phyloP scores from a whole-genome alignment of 2,329 filamentous ascomycete species.

The Cercospora sp. region DNA sequence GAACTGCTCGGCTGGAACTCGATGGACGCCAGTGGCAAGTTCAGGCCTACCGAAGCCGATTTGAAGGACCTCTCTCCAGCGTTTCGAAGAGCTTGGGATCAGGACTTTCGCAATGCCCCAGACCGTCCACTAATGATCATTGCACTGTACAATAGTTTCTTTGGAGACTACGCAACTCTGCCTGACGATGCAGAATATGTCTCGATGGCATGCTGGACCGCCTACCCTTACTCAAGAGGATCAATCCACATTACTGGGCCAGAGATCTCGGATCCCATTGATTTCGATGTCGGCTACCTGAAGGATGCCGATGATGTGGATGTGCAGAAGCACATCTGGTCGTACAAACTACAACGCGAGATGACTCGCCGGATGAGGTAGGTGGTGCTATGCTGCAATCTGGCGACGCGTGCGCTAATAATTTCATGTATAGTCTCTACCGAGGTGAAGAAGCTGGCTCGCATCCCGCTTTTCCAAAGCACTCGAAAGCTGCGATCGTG shows the following conservation, averaged over 20 bases:
- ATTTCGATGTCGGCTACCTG: constrained; percentile 41
- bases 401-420: background rate
- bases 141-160: constrained; percentile 37
- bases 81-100: constrained; percentile 56
- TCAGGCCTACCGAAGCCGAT: constrained; percentile 56
- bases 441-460: constrained; percentile 40
- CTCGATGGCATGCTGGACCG: constrained; percentile 53
- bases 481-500: constrained; percentile 47
- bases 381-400: background rate
- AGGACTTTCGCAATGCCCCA: constrained; percentile 50
- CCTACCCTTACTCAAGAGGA: constrained; percentile 63
- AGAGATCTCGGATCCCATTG: constrained; percentile 40
- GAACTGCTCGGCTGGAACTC: constrained; percentile 58
- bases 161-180: constrained; percentile 29
- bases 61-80: constrained; percentile 53
- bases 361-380: constrained; percentile 54
- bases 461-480: constrained; percentile 42
- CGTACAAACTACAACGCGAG: constrained; percentile 64
- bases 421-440: constrained; percentile 42
- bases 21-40: constrained; percentile 55
- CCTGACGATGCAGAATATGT: constrained; percentile 48
- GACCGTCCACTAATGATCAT: constrained; percentile 54
- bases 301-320: constrained; percentile 50
- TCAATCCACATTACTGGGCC: constrained; percentile 58
- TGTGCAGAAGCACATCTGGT: constrained; percentile 60